Evolutionary conservation across 768 basidiomycete genomes (phyloP).

Genomic region (Lactarius sp.): DNA sequence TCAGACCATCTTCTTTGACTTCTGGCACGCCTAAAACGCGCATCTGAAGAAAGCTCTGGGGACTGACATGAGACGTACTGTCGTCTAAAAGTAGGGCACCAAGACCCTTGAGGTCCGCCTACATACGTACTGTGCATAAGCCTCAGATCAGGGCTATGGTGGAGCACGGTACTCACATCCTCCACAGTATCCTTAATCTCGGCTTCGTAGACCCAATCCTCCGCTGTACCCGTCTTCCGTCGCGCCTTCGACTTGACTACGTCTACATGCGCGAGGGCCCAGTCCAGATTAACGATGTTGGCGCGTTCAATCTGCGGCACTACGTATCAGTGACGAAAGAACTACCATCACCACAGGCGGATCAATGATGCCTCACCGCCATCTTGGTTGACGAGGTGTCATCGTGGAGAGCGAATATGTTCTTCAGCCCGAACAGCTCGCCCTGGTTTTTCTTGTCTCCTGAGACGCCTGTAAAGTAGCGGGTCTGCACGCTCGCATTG

Average conservation of each 20-base stretch:
- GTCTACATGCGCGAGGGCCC: slow-evolving; percentile 71
- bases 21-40: slow-evolving; percentile 31
- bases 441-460: slow-evolving; percentile 70
- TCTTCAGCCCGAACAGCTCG: slow-evolving; percentile 80
- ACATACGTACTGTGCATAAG: slow-evolving; percentile 15
- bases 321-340: neutral
- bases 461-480: slow-evolving; percentile 80
- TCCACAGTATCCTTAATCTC: slow-evolving; percentile 42
- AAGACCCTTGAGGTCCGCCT: slow-evolving; percentile 49
- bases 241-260: slow-evolving; percentile 32
- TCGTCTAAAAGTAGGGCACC: slow-evolving; percentile 46
- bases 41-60: neutral
- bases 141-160: neutral
- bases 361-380: slow-evolving; percentile 44
- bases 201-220: slow-evolving; percentile 44
- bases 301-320: slow-evolving; percentile 67
- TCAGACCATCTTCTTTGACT: slow-evolving; percentile 44
- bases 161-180: slow-evolving; percentile 13
- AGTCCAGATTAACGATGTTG: slow-evolving; percentile 67
- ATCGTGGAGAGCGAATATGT: slow-evolving; percentile 79
- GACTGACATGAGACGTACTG: slow-evolving; percentile 15
- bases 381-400: slow-evolving; percentile 65
- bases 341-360: neutral
- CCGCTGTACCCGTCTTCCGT: slow-evolving; percentile 28
- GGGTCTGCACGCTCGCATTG: slow-evolving; percentile 75